Evolutionary conservation across 805 yeast species (phyloP).

Genomic region (Teunomyces funiuensis): DNA sequence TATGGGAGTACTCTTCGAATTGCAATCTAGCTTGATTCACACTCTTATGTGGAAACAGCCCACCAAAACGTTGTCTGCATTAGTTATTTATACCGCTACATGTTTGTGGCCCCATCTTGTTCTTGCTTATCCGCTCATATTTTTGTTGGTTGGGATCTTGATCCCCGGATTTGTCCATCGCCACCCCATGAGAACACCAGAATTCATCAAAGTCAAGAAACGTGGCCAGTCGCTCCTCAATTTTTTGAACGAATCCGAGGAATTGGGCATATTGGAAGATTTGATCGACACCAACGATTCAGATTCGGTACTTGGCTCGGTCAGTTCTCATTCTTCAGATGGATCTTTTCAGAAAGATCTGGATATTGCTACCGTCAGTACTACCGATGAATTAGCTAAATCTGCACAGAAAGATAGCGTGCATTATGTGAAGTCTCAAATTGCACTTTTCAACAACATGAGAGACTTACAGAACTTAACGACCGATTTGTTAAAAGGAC

Average conservation of each 20-base stretch:
- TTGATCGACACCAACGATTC: conserved; percentile 11
- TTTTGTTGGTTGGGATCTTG: conserved; percentile 56
- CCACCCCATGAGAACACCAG: conserved; percentile 58
- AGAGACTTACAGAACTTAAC: conserved; percentile 71
- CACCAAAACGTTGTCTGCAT: conserved; percentile 58
- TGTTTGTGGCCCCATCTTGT: conserved; percentile 73
- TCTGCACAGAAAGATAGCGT: conserved; percentile 14
- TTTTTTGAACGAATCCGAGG: conserved; percentile 29
- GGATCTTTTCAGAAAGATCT: background rate
- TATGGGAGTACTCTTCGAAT: conserved; percentile 54
- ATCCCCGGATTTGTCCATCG: conserved; percentile 68
- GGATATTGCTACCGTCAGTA: conserved; percentile 2
- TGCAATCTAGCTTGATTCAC: conserved; percentile 62
- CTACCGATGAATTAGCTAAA: conserved; percentile 8
- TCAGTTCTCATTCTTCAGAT: conserved; percentile 10
- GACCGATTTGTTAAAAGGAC: conserved; percentile 48
- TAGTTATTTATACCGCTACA: conserved; percentile 61
- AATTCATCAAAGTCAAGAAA: conserved; percentile 43
- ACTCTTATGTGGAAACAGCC: conserved; percentile 76
- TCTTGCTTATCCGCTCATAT: conserved; percentile 60
- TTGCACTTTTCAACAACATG: conserved; percentile 58
- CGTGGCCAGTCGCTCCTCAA: conserved; percentile 58
- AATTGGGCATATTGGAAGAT: conserved; percentile 35
- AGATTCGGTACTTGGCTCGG: conserved; percentile 10
- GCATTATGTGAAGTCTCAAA: conserved; percentile 29